Conservation (phyloP, 163 green algal species). For the Volvox carteri region DNA sequence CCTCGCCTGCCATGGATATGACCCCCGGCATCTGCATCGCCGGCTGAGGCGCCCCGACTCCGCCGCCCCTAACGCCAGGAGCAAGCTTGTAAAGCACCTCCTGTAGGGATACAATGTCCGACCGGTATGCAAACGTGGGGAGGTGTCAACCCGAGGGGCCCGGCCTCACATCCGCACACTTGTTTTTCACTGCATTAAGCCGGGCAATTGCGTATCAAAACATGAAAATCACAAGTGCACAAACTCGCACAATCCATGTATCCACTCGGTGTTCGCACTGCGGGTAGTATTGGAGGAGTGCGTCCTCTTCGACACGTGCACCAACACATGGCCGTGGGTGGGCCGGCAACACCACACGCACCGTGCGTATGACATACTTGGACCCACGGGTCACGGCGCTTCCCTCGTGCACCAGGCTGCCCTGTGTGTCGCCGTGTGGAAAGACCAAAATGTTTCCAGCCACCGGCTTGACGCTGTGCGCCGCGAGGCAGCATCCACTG, state of each 20-base stretch:
- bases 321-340: no score
- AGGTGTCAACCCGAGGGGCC: no score
- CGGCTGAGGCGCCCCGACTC: conserved; percentile 30
- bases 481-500: conserved; percentile 63
- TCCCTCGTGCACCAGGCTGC: conserved; percentile 76
- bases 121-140: no score
- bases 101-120: background rate
- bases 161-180: no score
- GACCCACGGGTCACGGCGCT: conserved; percentile 65
- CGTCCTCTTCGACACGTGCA: no score
- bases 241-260: no score
- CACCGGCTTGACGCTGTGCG: conserved; percentile 68
- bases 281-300: no score
- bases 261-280: no score
- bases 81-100: conserved; percentile 58
- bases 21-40: conserved; percentile 26
- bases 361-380: conserved; percentile 78
- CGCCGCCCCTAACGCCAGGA: background rate
- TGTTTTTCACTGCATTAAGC: no score
- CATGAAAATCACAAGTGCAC: no score
- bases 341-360: no score
- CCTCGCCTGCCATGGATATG: background rate
- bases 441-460: conserved; percentile 73
- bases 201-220: no score
- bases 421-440: conserved; percentile 70